phyloP scores from a whole-genome alignment of 192 early-diverging fungal genomes.

The Phlyctochytrium arcticum region DNA sequence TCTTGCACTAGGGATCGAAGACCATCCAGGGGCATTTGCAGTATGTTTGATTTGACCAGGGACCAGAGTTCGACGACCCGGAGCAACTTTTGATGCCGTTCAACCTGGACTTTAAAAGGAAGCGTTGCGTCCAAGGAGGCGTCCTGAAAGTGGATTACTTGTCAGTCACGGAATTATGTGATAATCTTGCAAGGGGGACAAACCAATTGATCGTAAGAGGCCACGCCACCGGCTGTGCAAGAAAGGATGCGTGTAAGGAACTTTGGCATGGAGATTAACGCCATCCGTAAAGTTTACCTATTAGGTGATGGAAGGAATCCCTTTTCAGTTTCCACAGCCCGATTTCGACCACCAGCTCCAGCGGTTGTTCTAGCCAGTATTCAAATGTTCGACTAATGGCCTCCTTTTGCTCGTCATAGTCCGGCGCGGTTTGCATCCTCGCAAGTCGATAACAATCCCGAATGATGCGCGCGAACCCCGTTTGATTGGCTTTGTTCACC shows the following conservation, averaged over 20 bases:
- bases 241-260: slow-evolving; percentile 2
- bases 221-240: background rate
- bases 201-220: slow-evolving; percentile 5
- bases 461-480: slow-evolving; percentile 25
- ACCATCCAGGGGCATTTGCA: slow-evolving; percentile 22
- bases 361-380: slow-evolving; percentile 39
- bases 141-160: slow-evolving; percentile 8
- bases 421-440: slow-evolving; percentile 25
- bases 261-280: background rate
- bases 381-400: slow-evolving; percentile 29
- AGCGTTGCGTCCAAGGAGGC: slow-evolving; percentile 24
- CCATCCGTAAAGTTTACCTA: slow-evolving; percentile 5
- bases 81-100: slow-evolving; percentile 12
- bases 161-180: background rate
- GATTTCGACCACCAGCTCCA: slow-evolving; percentile 38
- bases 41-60: slow-evolving; percentile 23
- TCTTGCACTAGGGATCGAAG: slow-evolving; percentile 19
- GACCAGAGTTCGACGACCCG: slow-evolving; percentile 26
- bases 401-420: slow-evolving; percentile 33
- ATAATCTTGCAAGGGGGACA: too few species aligned
- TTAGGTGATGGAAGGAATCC: slow-evolving; percentile 27
- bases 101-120: slow-evolving; percentile 27
- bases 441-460: slow-evolving; percentile 27
- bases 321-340: slow-evolving; percentile 39
- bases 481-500: slow-evolving; percentile 35